Evolutionary conservation across 2,329 filamentous ascomycete species (phyloP).

Genomic region (Nakataea oryzae): DNA sequence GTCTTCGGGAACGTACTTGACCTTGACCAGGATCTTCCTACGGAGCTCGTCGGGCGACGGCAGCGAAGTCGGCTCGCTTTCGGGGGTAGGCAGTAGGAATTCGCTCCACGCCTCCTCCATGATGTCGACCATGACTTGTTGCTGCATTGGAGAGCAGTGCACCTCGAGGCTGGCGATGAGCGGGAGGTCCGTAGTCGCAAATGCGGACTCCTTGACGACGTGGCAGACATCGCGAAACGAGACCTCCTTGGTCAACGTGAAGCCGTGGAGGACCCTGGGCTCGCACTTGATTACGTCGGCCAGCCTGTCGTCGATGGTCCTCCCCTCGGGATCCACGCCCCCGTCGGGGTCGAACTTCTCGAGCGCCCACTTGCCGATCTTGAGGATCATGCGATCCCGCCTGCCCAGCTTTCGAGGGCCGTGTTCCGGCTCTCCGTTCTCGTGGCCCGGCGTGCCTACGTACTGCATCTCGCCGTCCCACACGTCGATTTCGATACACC

Average conservation of each 20-base stretch:
- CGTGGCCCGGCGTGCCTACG: conserved; percentile 58
- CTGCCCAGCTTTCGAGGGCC: background rate
- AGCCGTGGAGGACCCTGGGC: conserved; percentile 74
- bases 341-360: background rate
- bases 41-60: conserved; percentile 61
- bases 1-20: conserved; percentile 52
- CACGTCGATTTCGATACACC: conserved; percentile 90
- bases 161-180: conserved; percentile 94
- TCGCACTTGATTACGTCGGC: conserved; percentile 32
- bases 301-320: background rate
- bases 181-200: conserved; percentile 64
- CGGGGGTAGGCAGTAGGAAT: conserved; percentile 51
- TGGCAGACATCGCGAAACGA: conserved; percentile 78
- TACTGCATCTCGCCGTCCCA: conserved; percentile 77
- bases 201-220: conserved; percentile 70
- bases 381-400: background rate
- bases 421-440: conserved; percentile 43
- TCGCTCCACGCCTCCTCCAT: conserved; percentile 79
- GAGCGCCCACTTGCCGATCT: background rate
- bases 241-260: conserved; percentile 86
- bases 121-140: conserved; percentile 83
- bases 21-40: conserved; percentile 75
- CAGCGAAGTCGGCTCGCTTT: conserved; percentile 36
- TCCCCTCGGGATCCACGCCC: background rate
- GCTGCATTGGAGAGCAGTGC: conserved; percentile 71